Base-by-base conservation (phyloP, 331 rosid genomes). In the Rhamnella rubrinervis region DNA sequence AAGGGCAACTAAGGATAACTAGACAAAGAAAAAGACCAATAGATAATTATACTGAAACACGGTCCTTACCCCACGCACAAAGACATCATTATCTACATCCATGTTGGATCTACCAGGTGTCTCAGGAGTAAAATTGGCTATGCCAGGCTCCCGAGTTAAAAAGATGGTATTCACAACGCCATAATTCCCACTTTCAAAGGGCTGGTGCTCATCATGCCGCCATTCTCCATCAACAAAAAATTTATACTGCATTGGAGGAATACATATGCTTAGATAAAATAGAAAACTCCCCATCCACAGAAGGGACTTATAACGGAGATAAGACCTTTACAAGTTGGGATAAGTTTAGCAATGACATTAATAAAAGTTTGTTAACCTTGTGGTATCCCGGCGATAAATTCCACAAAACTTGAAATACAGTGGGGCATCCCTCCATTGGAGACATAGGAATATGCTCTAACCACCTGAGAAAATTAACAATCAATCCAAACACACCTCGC, bases 211-310 rank as follows among this genome's bases (percentile, higher is more conserved):
- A 56, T 95, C 95, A 63, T 95, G 91, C 67, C 88, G 91, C 99
- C 99, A 95, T 76, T 91, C 96, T 77, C 96, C 96, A 77, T 95
- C 99, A 60, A 95, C 97, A 74, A 18, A 81, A 84, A 91, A 95
- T 73, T 91, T 95, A 83, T 89, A 95, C 99, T 95, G 97, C 95
- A 91, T 69, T 63, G 15, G 16, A 44, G 11, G 14, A 2, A 75
- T 68, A n/a, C 68, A 70, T 50, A 72, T 66, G 38, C 70, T 65
- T 63, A 40, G 58, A 39, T 57, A 16, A 57, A 44, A 44, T 44
- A 44, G 49, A 44, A 44, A 44, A 16, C 16, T 44, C 4, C 49
- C 11, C 13, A 14, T 3, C 49, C 49, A 44, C 14, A 14, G 49
- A 44, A 10, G 13, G 49, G 13, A 44, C 49, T 6, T 0, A 46